These are phyloP conservation scores for Grosmannia serpens DNA, from an alignment of 2,329 filamentous ascomycete genomes.

Conservation along the genomic window DNA sequence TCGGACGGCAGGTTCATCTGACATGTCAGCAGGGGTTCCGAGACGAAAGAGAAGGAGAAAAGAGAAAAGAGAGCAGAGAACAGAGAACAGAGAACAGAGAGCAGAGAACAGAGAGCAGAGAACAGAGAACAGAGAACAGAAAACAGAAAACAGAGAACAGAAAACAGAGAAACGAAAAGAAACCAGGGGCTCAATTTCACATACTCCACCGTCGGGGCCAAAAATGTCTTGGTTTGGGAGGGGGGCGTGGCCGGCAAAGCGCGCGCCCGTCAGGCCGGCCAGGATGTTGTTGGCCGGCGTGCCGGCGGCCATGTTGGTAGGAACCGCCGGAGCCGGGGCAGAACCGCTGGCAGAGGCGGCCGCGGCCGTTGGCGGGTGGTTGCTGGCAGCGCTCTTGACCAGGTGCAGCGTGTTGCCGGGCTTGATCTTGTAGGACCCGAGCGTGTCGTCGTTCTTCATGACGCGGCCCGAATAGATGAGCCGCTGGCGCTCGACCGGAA, in stretches of 20 bases:
- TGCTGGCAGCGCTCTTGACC: slow-evolving; percentile 92
- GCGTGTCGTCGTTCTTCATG: slow-evolving; percentile 83
- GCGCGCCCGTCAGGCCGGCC: slow-evolving; percentile 79
- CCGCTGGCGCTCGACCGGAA: slow-evolving; percentile 78
- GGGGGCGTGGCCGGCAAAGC: slow-evolving; percentile 85
- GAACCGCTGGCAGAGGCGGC: slow-evolving; percentile 12
- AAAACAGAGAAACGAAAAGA: neutral
- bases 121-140: neutral
- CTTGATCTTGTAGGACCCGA: slow-evolving; percentile 88
- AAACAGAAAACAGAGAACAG: neutral
- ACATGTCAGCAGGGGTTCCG: neutral
- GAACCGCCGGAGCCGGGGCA: slow-evolving; percentile 48
- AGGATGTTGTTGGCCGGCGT: slow-evolving; percentile 73
- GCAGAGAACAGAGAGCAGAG: neutral
- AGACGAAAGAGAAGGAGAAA: neutral
- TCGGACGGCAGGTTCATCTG: slow-evolving; percentile 86
- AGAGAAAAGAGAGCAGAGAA: neutral
- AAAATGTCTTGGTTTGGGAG: slow-evolving; percentile 82
- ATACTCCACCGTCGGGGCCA: slow-evolving; percentile 85
- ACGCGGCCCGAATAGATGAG: slow-evolving; percentile 96
- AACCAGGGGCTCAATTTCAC: no score
- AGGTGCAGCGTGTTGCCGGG: slow-evolving; percentile 90
- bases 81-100: neutral
- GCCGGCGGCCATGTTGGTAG: slow-evolving; percentile 69
- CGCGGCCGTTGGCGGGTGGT: slow-evolving; percentile 35